Percentiles rank a stretch among this genome's conserved stretches.
These are phyloP conservation scores for Barnettozyma sp. DNA, from an alignment of 805 yeast species.

Conservation along the genomic window DNA sequence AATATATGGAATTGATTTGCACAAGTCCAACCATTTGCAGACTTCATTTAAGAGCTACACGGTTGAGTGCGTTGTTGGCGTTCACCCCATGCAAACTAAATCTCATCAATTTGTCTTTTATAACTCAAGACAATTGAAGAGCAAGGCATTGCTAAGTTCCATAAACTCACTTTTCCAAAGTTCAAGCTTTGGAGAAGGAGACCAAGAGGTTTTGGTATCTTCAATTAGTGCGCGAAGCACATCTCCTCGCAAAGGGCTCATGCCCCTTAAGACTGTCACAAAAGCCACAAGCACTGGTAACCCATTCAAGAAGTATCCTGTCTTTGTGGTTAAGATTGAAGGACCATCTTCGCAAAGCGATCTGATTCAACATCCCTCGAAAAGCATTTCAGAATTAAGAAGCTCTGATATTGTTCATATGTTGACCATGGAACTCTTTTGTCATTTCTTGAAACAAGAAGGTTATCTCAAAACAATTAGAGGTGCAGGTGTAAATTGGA, in stretches of 20 bases:
- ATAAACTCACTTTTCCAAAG: slow-evolving; percentile 25
- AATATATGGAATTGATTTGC: slow-evolving; percentile 27
- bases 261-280: slow-evolving; percentile 21
- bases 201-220: slow-evolving; percentile 11
- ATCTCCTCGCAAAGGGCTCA: slow-evolving; percentile 21
- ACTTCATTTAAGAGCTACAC: slow-evolving; percentile 24
- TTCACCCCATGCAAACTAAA: slow-evolving; percentile 28
- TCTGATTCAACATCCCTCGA: slow-evolving; percentile 35
- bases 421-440: slow-evolving; percentile 28
- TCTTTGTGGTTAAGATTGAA: slow-evolving; percentile 30
- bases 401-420: slow-evolving; percentile 25
- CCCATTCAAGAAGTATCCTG: slow-evolving; percentile 33
- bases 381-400: slow-evolving; percentile 25
- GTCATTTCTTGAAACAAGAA: slow-evolving; percentile 23
- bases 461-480: too few relatives aligned
- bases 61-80: slow-evolving; percentile 36
- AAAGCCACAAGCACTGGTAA: slow-evolving; percentile 25
- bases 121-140: slow-evolving; percentile 30
- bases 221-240: slow-evolving; percentile 11
- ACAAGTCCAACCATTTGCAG: slow-evolving; percentile 24
- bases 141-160: slow-evolving; percentile 11
- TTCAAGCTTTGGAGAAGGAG: slow-evolving; percentile 19
- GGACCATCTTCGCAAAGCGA: slow-evolving; percentile 29
- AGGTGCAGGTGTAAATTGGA: too few relatives aligned
- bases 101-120: slow-evolving; percentile 39